Percentiles rank a stretch among this genome's conserved stretches.
Evolutionary conservation across 106 monocot species (phyloP).

Genomic region (Amphibolis antarctica): DNA sequence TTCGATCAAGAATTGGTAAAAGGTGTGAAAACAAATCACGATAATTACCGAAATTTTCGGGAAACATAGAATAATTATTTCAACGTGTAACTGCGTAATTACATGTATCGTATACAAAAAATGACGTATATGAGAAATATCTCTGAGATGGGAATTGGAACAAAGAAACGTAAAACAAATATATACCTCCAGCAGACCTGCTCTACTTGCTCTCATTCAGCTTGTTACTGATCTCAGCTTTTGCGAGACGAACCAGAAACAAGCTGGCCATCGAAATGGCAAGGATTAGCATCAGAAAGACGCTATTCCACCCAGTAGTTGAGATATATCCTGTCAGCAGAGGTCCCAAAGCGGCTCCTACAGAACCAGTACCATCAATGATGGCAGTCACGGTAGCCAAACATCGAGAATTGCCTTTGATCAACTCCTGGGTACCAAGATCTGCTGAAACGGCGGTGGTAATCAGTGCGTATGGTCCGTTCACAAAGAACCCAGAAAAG

Average conservation of each 20-base stretch:
- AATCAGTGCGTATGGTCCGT: slow-evolving; percentile 88
- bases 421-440: slow-evolving; percentile 59
- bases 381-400: slow-evolving; percentile 92
- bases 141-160: too few species aligned
- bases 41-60: too few species aligned
- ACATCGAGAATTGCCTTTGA: slow-evolving; percentile 62
- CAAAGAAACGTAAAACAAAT: too few species aligned
- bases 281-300: slow-evolving; percentile 76
- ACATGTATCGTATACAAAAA: too few species aligned
- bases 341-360: slow-evolving; percentile 83
- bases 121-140: too few species aligned
- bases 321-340: slow-evolving; percentile 86
- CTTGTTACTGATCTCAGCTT: slow-evolving; percentile 49
- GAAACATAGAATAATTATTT: too few species aligned
- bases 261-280: slow-evolving; percentile 53
- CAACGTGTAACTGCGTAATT: too few species aligned
- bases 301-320: slow-evolving; percentile 72
- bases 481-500: slow-evolving; percentile 81
- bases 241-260: slow-evolving; percentile 62
- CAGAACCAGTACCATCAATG: slow-evolving; percentile 91
- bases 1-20: too few species aligned
- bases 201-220: slow-evolving; percentile 16
- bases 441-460: slow-evolving; percentile 90
- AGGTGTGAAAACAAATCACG: too few species aligned
- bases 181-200: too few species aligned